Conservation (phyloP, 106 monocot species). For the Acanthochlamys bracteata region DNA sequence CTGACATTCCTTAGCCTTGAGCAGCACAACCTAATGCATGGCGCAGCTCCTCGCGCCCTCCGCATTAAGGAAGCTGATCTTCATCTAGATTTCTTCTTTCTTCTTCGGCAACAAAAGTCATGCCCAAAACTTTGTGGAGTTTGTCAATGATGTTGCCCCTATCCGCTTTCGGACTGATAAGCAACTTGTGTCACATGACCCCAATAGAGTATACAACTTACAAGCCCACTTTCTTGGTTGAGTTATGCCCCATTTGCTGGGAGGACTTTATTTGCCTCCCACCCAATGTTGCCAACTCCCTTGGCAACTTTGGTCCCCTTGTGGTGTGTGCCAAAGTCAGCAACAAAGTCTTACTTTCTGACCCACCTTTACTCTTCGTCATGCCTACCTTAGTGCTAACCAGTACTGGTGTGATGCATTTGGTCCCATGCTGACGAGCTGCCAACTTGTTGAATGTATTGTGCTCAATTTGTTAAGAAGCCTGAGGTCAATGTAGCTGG, state of each 20-base stretch:
- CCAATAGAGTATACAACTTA: conserved; percentile 42
- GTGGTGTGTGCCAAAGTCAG: conserved; percentile 37
- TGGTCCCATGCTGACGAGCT: conserved; percentile 29
- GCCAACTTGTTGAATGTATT: conserved; percentile 52
- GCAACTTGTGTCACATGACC: conserved; percentile 34
- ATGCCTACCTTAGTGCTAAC: conserved; percentile 31
- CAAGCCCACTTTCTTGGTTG: conserved; percentile 48
- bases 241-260: conserved; percentile 35
- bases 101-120: conserved; percentile 60
- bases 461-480: conserved; percentile 36
- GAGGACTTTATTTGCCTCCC: conserved; percentile 41
- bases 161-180: conserved; percentile 21
- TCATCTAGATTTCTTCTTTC: conserved; percentile 86
- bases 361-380: conserved; percentile 36
- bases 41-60: conserved; percentile 58
- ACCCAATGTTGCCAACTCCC: conserved; percentile 12
- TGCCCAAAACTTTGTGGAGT: conserved; percentile 47
- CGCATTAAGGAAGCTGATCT: conserved; percentile 54
- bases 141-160: conserved; percentile 21
- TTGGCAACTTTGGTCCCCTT: conserved; percentile 36
- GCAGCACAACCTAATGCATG: conserved; percentile 77
- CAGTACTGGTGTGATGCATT: conserved; percentile 55
- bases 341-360: conserved; percentile 26
- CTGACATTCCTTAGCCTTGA: conserved; percentile 85
- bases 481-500: conserved; percentile 36